phyloP scores from a whole-genome alignment of 1,139 yeast species.

The Zygoascus sp. region DNA sequence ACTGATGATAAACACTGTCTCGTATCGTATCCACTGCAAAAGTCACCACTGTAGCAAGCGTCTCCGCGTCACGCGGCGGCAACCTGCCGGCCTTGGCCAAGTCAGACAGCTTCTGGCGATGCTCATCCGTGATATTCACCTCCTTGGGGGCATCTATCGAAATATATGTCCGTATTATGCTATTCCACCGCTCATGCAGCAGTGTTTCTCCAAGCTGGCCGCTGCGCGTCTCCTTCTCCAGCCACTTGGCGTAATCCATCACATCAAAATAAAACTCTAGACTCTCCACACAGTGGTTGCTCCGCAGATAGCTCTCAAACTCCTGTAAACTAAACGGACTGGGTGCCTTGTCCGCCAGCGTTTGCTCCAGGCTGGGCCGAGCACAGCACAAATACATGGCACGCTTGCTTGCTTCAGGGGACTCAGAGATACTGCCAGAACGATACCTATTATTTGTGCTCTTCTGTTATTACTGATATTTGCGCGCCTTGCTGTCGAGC shows the following conservation, averaged over 20 bases:
- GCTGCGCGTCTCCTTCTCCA: slow-evolving; percentile 4
- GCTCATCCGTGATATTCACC: slow-evolving; percentile 32
- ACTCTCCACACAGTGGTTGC: slow-evolving; percentile 35
- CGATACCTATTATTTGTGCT: too few relatives aligned
- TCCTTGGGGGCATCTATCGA: slow-evolving; percentile 31
- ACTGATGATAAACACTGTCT: slow-evolving; percentile 7
- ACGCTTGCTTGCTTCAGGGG: background rate
- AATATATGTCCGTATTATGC: slow-evolving; percentile 31
- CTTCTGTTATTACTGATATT: too few relatives aligned
- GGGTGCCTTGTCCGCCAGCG: slow-evolving; percentile 9
- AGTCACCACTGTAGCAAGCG: background rate
- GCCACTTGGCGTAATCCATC: slow-evolving; percentile 26
- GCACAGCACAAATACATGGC: slow-evolving; percentile 2
- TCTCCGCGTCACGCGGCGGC: slow-evolving; percentile 4
- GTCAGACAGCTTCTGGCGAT: slow-evolving; percentile 25
- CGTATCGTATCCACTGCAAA: slow-evolving; percentile 6
- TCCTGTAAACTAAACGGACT: slow-evolving; percentile 23
- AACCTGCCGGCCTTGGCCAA: slow-evolving; percentile 4
- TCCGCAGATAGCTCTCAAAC: slow-evolving; percentile 30
- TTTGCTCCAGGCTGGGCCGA: slow-evolving; percentile 11
- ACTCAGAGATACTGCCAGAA: background rate
- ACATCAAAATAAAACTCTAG: slow-evolving; percentile 35
- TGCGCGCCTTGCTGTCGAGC: too few relatives aligned
- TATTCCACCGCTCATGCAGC: slow-evolving; percentile 25
- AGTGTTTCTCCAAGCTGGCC: background rate